Conservation (phyloP, 306 rosid species). For the Coriaria nepalensis region DNA sequence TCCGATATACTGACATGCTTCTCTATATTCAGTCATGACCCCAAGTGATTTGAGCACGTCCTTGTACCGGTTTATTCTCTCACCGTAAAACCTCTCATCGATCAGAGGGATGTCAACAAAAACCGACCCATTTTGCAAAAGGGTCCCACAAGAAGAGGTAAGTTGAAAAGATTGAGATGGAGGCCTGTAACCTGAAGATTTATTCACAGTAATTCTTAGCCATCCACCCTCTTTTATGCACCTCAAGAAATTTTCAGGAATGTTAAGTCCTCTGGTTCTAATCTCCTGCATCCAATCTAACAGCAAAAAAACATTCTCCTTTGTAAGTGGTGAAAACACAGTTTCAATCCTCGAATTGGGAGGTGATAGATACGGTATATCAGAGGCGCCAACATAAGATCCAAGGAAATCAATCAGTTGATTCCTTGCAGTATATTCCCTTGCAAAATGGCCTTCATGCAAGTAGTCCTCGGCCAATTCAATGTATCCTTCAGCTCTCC, state of each 20-base stretch:
- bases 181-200: conserved; percentile 24
- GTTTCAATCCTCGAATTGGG: conserved; percentile 40
- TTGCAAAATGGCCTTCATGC: conserved; percentile 17
- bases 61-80: conserved; percentile 21
- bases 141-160: conserved; percentile 29
- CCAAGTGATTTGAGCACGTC: conserved; percentile 56
- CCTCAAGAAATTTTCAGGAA: conserved; percentile 31
- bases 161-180: conserved; percentile 51
- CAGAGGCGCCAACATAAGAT: conserved; percentile 28
- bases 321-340: conserved; percentile 35
- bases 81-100: conserved; percentile 43
- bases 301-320: conserved; percentile 43
- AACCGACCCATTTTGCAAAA: conserved; percentile 37
- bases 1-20: conserved; percentile 57
- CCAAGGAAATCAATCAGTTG: conserved; percentile 30
- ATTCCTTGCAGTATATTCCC: conserved; percentile 10
- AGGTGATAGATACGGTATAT: conserved; percentile 47
- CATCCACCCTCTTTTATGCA: conserved; percentile 50
- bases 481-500: conserved; percentile 38
- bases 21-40: conserved; percentile 46
- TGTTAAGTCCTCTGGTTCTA: not conserved
- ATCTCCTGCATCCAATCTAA: conserved; percentile 47
- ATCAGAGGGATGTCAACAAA: conserved; percentile 63
- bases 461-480: conserved; percentile 48
- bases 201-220: conserved; percentile 40